These are phyloP conservation scores for Penicillium odoratum DNA, from an alignment of 495 filamentous ascomycete species.

Conservation along the genomic window DNA sequence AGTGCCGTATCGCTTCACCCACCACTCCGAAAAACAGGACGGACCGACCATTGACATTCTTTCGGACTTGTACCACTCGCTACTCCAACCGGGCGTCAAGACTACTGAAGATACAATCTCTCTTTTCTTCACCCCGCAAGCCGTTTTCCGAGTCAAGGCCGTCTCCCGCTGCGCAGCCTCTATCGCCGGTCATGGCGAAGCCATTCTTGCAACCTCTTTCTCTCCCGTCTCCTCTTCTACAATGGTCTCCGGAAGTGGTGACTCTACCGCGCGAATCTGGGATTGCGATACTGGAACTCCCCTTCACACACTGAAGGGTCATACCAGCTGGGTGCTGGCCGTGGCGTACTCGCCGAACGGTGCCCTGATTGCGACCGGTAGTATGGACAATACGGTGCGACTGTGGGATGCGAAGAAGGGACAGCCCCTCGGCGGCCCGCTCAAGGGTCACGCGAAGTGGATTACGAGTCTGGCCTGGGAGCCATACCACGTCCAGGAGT, in stretches of 20 bases:
- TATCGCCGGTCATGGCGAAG: constrained; percentile 88
- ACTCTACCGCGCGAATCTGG: constrained; percentile 90
- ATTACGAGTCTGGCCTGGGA: constrained; percentile 89
- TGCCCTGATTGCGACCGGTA: constrained; percentile 80
- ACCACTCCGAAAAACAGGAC: constrained; percentile 54
- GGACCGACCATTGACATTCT: constrained; percentile 58
- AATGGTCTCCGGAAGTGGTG: constrained; percentile 87
- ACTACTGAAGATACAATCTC: constrained; percentile 74
- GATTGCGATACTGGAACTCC: constrained; percentile 95
- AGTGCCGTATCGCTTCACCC: constrained; percentile 85
- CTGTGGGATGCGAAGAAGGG: constrained; percentile 89
- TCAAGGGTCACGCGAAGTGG: constrained; percentile 93
- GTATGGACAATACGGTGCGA: constrained; percentile 89
- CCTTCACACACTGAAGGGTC: constrained; percentile 84
- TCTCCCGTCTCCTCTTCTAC: constrained; percentile 77
- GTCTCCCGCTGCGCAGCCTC: constrained; percentile 86
- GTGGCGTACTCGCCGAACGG: constrained; percentile 86
- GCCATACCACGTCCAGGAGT: constrained; percentile 81
- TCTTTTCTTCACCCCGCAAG: constrained; percentile 84
- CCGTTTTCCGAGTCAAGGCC: constrained; percentile 90
- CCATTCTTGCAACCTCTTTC: constrained; percentile 87
- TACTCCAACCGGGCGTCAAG: constrained; percentile 62
- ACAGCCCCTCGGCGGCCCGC: constrained; percentile 66
- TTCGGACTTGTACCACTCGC: constrained; percentile 71
- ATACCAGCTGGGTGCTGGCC: constrained; percentile 89